Evolutionary conservation across 2,329 filamentous ascomycete genomes (phyloP).

Genomic region (Pezicula neosporulosa): DNA sequence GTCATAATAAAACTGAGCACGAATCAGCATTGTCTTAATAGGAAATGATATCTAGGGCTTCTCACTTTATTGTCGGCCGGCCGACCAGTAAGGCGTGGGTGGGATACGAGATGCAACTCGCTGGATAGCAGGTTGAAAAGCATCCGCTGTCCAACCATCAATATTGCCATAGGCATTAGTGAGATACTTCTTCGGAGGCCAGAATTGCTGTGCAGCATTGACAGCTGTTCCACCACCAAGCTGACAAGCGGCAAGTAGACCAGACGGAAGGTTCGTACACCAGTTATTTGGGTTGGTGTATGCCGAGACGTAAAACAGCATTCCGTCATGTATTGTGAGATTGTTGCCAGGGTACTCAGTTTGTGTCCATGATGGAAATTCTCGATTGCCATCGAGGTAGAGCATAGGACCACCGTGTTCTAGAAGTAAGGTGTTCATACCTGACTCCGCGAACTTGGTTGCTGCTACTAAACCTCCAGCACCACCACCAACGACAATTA

Average conservation of each 20-base stretch:
- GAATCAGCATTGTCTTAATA: not conserved
- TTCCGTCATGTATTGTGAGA: constrained; percentile 4
- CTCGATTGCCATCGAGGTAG: constrained; percentile 2
- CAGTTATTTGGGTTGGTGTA: not conserved
- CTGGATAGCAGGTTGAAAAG: constrained; percentile 53
- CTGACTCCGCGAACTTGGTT: constrained; percentile 3
- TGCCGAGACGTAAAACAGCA: constrained; percentile 1
- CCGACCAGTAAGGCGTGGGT: constrained; percentile 44
- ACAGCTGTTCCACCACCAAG: constrained; percentile 50
- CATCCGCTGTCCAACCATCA: constrained; percentile 60
- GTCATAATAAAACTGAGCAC: not conserved
- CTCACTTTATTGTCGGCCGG: constrained; percentile 56
- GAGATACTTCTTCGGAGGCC: constrained; percentile 56
- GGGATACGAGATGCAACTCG: constrained; percentile 64
- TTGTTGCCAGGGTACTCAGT: not conserved
- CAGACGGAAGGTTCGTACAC: constrained; percentile 33
- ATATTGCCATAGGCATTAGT: constrained; percentile 68
- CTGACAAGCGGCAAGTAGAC: constrained; percentile 66
- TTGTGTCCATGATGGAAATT: constrained; percentile 1
- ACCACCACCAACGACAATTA: constrained; percentile 5
- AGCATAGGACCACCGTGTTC: constrained; percentile 1
- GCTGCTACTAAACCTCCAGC: constrained; percentile 5
- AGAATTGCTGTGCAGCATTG: constrained; percentile 54
- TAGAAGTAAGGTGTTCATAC: constrained; percentile 4
- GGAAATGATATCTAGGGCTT: constrained; percentile 28